Conservation (phyloP, 257 asterid genomes). For the Solanum chmielewskii region DNA sequence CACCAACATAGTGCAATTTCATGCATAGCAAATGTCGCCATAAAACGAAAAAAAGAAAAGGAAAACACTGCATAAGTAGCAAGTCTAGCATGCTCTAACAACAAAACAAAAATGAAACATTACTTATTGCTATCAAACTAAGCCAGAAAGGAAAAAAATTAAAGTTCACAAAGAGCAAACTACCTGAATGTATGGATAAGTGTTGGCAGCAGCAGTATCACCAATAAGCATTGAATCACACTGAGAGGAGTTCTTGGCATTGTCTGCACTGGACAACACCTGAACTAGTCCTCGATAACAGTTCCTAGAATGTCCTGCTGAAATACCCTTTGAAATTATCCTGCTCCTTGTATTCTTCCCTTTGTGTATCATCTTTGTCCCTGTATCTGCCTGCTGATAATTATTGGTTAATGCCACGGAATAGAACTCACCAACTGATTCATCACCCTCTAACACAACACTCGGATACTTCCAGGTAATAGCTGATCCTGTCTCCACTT, state of each 20-base stretch:
- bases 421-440: slow-evolving; percentile 89
- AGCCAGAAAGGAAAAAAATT: not conserved
- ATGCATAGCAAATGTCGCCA: not conserved
- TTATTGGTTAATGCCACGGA: slow-evolving; percentile 93
- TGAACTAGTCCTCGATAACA: slow-evolving; percentile 92
- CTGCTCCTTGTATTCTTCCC: slow-evolving; percentile 93
- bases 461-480: slow-evolving; percentile 98
- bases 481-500: slow-evolving; percentile 97
- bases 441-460: slow-evolving; percentile 87
- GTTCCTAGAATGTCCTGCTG: slow-evolving; percentile 84
- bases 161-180: not conserved
- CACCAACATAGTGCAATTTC: not conserved
- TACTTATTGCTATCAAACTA: not conserved
- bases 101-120: not conserved
- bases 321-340: slow-evolving; percentile 89
- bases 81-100: not conserved
- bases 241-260: slow-evolving; percentile 70
- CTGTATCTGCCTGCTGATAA: slow-evolving; percentile 93
- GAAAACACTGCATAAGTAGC: not conserved
- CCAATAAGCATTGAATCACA: slow-evolving; percentile 99
- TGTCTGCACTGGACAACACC: slow-evolving; percentile 75
- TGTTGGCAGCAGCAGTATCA: slow-evolving; percentile 74
- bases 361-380: slow-evolving; percentile 96
- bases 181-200: slow-evolving; percentile 95
- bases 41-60: not conserved